phyloP scores from a whole-genome alignment of 257 asterid species.

The Salvia miltiorrhiza region DNA sequence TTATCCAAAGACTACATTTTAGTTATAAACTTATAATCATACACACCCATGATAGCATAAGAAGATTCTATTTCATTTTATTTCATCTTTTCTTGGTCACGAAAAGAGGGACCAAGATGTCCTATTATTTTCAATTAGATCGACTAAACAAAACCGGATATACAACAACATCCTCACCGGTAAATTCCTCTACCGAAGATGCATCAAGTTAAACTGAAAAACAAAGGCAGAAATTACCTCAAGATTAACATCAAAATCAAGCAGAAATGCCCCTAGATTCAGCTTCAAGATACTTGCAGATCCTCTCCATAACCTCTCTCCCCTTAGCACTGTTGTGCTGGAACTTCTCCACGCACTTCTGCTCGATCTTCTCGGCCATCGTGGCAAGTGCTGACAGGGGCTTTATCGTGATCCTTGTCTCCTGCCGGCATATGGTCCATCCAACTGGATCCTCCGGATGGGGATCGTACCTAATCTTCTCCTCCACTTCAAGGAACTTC shows the following conservation, averaged over 20 bases:
- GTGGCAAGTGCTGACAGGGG: constrained; percentile 80
- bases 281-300: constrained; percentile 91
- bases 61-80: neutral
- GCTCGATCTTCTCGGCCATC: constrained; percentile 95
- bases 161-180: constrained; percentile 17
- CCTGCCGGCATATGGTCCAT: constrained; percentile 87
- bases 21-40: no score
- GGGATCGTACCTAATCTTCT: constrained; percentile 91
- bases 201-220: neutral
- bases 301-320: constrained; percentile 97
- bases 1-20: neutral
- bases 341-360: constrained; percentile 80
- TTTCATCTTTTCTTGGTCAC: neutral
- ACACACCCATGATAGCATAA: no score
- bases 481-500: constrained; percentile 86
- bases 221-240: neutral
- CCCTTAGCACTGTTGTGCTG: constrained; percentile 90
- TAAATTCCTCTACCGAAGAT: neutral
- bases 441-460: constrained; percentile 77
- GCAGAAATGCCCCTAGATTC: constrained; percentile 73
- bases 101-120: neutral
- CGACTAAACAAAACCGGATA: neutral
- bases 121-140: neutral
- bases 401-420: constrained; percentile 82
- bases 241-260: constrained; percentile 23